Percentiles rank a stretch among this genome's conserved stretches.
These are phyloP conservation scores for Hericium coralloides DNA, from an alignment of 768 basidiomycete genomes.

Conservation along the genomic window DNA sequence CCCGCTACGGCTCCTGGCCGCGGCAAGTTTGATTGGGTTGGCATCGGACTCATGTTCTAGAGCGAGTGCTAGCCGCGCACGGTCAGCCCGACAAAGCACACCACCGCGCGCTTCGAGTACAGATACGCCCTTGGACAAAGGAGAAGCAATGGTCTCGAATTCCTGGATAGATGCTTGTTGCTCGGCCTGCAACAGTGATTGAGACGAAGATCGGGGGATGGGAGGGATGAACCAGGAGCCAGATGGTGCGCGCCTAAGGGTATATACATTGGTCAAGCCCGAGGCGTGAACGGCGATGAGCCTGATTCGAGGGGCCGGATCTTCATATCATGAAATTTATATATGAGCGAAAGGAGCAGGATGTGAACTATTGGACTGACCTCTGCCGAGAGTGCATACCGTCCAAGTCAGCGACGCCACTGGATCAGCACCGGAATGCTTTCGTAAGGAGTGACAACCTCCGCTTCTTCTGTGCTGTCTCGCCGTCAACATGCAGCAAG, in stretches of 20 bases:
- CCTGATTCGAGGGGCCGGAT: slow-evolving; percentile 39
- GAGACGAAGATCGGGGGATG: neutral
- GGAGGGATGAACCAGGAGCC: slow-evolving; percentile 24
- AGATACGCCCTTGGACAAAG: slow-evolving; percentile 40
- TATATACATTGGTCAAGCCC: slow-evolving; percentile 54
- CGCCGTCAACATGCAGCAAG: slow-evolving; percentile 40
- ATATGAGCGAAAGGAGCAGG: neutral
- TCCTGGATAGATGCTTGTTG: slow-evolving; percentile 19
- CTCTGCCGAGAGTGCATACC: slow-evolving; percentile 45
- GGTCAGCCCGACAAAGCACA: slow-evolving; percentile 31
- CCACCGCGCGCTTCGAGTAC: slow-evolving; percentile 52
- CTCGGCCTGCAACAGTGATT: neutral
- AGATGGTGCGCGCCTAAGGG: slow-evolving; percentile 29
- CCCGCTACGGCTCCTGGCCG: neutral
- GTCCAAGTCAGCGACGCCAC: slow-evolving; percentile 59
- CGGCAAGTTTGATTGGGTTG: neutral
- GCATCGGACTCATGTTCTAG: slow-evolving; percentile 8
- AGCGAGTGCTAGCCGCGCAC: slow-evolving; percentile 32
- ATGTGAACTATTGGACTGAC: slow-evolving; percentile 21
- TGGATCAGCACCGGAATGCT: slow-evolving; percentile 30
- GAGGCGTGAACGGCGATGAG: slow-evolving; percentile 53
- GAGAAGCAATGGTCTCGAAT: slow-evolving; percentile 29
- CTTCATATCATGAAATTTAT: slow-evolving; percentile 19
- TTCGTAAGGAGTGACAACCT: slow-evolving; percentile 26
- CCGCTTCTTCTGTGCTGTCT: slow-evolving; percentile 29